phyloP scores from a whole-genome alignment of 805 yeast genomes.

The Candida railenensis region DNA sequence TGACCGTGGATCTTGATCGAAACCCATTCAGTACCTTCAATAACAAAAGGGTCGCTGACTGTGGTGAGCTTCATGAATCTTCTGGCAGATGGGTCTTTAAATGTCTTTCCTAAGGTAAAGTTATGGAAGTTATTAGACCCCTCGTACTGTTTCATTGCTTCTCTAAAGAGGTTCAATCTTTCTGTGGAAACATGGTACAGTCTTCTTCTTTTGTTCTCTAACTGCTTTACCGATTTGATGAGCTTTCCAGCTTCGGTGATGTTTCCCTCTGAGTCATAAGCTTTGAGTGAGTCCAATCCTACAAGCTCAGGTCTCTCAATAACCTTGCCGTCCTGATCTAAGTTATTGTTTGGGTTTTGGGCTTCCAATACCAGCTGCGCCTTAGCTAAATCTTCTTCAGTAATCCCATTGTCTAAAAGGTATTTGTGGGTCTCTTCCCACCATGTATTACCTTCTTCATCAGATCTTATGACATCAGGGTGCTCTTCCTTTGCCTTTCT shows the following conservation, averaged over 20 bases:
- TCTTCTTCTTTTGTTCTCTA: constrained; percentile 69
- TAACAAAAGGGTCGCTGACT: constrained; percentile 86
- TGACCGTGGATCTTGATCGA: constrained; percentile 97
- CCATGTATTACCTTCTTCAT: constrained; percentile 69
- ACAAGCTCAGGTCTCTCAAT: constrained; percentile 1
- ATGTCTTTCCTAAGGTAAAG: constrained; percentile 78
- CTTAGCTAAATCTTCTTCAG: constrained; percentile 27
- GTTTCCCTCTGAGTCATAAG: constrained; percentile 37
- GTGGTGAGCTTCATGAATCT: constrained; percentile 78
- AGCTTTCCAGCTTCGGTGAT: constrained; percentile 34
- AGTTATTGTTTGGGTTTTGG: constrained; percentile 13
- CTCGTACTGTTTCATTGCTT: constrained; percentile 67
- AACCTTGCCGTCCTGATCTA: constrained; percentile 3
- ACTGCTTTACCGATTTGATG: constrained; percentile 52
- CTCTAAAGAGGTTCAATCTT: constrained; percentile 61
- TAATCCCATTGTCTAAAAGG: constrained; percentile 18
- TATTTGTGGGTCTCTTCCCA: constrained; percentile 54
- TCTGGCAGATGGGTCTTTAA: constrained; percentile 80
- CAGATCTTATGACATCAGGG: constrained; percentile 62
- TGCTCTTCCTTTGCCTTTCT: constrained; percentile 47
- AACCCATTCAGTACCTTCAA: constrained; percentile 94
- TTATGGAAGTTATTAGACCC: constrained; percentile 94
- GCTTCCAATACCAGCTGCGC: constrained; percentile 33
- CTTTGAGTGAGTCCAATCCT: constrained; percentile 1
- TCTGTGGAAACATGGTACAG: constrained; percentile 62